Evolutionary conservation across 169 alveolate species (phyloP), one percentile per base, ranked within the genome.

Genomic region (Plasmodium billcollinsi): DNA sequence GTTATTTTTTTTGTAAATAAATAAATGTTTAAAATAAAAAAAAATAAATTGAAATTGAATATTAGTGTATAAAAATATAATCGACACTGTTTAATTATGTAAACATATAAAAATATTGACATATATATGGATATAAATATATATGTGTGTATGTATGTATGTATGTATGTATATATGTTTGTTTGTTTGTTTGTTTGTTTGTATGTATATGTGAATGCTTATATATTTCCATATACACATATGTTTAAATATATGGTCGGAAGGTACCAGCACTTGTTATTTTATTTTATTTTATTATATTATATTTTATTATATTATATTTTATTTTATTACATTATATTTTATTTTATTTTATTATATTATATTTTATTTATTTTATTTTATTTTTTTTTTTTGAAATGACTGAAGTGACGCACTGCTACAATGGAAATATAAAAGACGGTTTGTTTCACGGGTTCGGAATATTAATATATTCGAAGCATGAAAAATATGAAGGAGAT

Each of bases 401-500:
- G 85, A 24, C 94, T 9, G 88, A 67, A 50, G 90, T 12, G 15
- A 61, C 93, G 20, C 96, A 97, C 93, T 95, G 98, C 47, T 97
- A 97, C 92, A 95, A 97, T 21, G 99, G 99, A 21, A 97, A 96
- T 93, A 97, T 97, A 39, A 93, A 94, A 88, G 98, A 97, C 69
- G 99, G 99, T 24, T 94, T 96, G 24, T 97, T 97, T 86, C 99
- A 97, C 86, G 99, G 99, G 24, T 66, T 74, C 7, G 99, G 99
- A 0, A 94, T 94, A 7, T 89, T 97, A 88, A 92, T 95, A 74
- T 97, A 96, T 91, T 94, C 96, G 5, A 97, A 97, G 67, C 95
- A 96, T 83, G 99, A 97, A 62, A 95, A 96, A 75, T 98, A 98
- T 91, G 99, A 98, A 83, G 99, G 99, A 2, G 98, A 97, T 59